Conservation (phyloP, 257 asterid species). For the Knoxia roxburghii region DNA sequence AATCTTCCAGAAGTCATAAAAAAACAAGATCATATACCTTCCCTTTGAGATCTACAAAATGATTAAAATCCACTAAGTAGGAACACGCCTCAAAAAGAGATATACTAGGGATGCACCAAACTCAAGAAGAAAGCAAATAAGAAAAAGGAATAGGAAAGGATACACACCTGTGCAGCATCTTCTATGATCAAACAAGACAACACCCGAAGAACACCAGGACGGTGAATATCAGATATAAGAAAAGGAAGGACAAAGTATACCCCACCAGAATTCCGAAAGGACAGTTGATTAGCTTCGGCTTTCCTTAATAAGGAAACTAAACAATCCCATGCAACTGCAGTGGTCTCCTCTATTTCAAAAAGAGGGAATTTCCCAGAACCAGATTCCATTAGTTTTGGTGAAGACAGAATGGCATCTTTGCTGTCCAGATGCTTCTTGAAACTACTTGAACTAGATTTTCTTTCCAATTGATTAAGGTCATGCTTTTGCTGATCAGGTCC, state of each 20-base stretch:
- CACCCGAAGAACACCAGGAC: conserved; percentile 83
- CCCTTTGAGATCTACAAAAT: neutral
- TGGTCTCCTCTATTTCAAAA: conserved; percentile 73
- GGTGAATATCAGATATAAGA: conserved; percentile 79
- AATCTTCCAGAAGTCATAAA: neutral
- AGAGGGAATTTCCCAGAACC: conserved; percentile 74
- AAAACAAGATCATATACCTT: neutral
- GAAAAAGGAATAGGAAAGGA: conserved; percentile 4
- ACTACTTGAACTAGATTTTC: conserved; percentile 66
- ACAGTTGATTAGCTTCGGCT: conserved; percentile 80
- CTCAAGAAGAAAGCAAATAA: neutral
- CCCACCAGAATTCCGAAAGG: conserved; percentile 84
- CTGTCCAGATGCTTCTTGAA: conserved; percentile 74
- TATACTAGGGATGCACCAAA: neutral
- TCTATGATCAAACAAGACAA: conserved; percentile 91
- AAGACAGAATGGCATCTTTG: conserved; percentile 85
- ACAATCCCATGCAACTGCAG: conserved; percentile 89
- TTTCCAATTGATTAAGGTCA: conserved; percentile 51
- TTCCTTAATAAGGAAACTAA: conserved; percentile 80
- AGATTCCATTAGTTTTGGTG: conserved; percentile 83
- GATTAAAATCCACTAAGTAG: neutral
- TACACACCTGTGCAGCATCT: conserved; percentile 73
- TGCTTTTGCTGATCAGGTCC: conserved; percentile 59
- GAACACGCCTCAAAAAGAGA: neutral
- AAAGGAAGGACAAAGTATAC: conserved; percentile 73